Percentiles rank a stretch among this genome's conserved stretches.
Conservation (phyloP, 2,329 filamentous ascomycete species). For the Graphilbum ipis-grandicollis region DNA sequence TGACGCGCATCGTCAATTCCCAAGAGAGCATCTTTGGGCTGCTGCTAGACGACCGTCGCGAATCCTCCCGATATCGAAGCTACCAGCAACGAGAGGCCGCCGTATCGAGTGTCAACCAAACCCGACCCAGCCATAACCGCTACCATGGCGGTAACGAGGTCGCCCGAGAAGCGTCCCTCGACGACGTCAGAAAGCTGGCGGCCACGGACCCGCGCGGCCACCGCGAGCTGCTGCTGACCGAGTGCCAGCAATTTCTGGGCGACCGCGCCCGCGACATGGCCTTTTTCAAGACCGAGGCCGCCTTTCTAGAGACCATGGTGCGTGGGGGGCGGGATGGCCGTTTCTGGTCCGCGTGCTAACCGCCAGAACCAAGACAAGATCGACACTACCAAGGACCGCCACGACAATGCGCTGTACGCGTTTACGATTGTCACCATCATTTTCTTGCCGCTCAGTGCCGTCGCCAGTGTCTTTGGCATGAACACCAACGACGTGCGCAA, state of each 20-base stretch:
- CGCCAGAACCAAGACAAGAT: slow-evolving; percentile 18
- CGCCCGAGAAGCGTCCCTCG: no score
- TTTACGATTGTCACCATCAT: slow-evolving; percentile 32
- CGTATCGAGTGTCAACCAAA: no score
- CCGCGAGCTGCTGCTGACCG: slow-evolving; percentile 7
- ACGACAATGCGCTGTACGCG: slow-evolving; percentile 29
- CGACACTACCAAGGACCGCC: slow-evolving; percentile 23
- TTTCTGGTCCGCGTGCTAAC: neutral
- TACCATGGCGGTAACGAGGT: neutral
- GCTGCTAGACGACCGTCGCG: neutral
- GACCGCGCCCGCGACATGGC: slow-evolving; percentile 15
- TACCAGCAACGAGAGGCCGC: no score
- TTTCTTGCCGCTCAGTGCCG: slow-evolving; percentile 27
- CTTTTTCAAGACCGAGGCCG: slow-evolving; percentile 12
- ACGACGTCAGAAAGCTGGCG: neutral
- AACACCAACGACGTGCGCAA: slow-evolving; percentile 32
- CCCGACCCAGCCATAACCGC: no score
- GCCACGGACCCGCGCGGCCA: neutral
- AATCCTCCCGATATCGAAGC: neutral
- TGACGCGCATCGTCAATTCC: neutral
- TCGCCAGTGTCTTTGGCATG: slow-evolving; percentile 34
- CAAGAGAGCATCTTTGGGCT: neutral
- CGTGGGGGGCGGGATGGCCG: no score
- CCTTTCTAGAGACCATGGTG: slow-evolving; percentile 13
- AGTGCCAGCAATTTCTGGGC: slow-evolving; percentile 20